Base-by-base conservation (phyloP, 2,329 filamentous ascomycete genomes). In the Harringtonia aguacate region DNA sequence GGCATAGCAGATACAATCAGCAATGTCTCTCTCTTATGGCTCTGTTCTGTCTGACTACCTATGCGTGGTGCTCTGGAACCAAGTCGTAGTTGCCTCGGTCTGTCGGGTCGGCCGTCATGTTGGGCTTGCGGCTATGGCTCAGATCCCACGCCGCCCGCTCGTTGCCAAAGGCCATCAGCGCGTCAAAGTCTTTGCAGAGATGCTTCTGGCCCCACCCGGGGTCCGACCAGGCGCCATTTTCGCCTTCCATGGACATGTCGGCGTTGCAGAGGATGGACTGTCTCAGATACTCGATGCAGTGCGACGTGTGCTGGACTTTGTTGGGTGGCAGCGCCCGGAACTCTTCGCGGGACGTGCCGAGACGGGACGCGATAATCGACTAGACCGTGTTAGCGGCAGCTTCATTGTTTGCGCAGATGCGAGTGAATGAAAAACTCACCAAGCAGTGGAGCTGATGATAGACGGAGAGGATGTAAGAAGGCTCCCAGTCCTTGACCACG, bases 381-480 rank as follows among this genome's bases (percentile, higher is more conserved):
- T 38, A 10, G 29, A 34, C 15, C 18, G 7, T 22, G 15, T 35
- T 18, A 36, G 22, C 9, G n/a, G 30, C 10, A 29, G 10, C 20
- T 27, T 6, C 24, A 27, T 27, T 27, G 7, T 27, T 27, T n/a
- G n/a, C n/a, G n/a, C n/a, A n/a, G 15, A 4, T 22, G 17, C 10
- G 17, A 15, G 13, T 15, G 4, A 20, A 33, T 14, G 9, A 37
- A 27, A 37, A 34, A 34, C 44, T 38, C 37, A 46, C 44, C 15
- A 63, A 50, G 46, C 62, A 65, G 44, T 65, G 61, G 1, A 65
- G 56, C 44, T 65, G 62, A 50, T 64, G 62, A 52, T 64, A 65
- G 15, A 61, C 61, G 21, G 60, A 53, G 52, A 60, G 56, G 58
- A 65, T 63, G 47, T 60, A 64, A 8, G 58, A 60, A 1, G 61